Conservation (phyloP, 768 basidiomycete genomes). For the Mycena floridula region DNA sequence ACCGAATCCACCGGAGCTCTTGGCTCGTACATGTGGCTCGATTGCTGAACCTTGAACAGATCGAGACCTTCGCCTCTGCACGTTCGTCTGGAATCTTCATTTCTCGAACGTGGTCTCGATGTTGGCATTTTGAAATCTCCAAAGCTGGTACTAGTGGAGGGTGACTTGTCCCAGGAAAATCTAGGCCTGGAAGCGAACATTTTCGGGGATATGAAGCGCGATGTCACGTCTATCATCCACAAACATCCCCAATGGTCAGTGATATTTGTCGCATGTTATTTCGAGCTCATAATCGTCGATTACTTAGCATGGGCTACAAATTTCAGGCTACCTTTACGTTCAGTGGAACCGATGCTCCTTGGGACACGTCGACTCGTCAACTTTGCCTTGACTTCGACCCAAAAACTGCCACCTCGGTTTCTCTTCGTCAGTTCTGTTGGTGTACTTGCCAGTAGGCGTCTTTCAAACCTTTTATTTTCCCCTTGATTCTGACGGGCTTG, state of each 20-base stretch:
- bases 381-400: constrained; percentile 19
- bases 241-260: constrained; percentile 30
- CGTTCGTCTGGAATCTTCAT: constrained; percentile 21
- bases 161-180: constrained; percentile 18
- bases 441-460: constrained; percentile 14
- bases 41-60: constrained; percentile 13
- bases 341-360: constrained; percentile 43
- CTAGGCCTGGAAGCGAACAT: constrained; percentile 22
- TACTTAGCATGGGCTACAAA: constrained; percentile 17
- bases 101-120: constrained; percentile 25
- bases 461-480: neutral
- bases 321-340: constrained; percentile 41
- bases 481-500: too few relatives aligned
- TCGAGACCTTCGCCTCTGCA: neutral
- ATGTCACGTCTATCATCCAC: constrained; percentile 32
- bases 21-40: constrained; percentile 25
- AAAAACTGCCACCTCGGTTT: neutral
- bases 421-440: constrained; percentile 18
- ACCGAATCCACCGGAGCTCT: constrained; percentile 37
- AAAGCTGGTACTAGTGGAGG: constrained; percentile 29
- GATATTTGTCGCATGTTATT: neutral
- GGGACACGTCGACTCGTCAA: constrained; percentile 43
- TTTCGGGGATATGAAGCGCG: constrained; percentile 16
- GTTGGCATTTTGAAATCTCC: constrained; percentile 20
- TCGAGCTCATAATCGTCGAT: neutral